Evolutionary conservation across 2,329 filamentous ascomycete genomes (phyloP), one percentile per base, ranked within the genome.

Genomic region (Capronia americana): DNA sequence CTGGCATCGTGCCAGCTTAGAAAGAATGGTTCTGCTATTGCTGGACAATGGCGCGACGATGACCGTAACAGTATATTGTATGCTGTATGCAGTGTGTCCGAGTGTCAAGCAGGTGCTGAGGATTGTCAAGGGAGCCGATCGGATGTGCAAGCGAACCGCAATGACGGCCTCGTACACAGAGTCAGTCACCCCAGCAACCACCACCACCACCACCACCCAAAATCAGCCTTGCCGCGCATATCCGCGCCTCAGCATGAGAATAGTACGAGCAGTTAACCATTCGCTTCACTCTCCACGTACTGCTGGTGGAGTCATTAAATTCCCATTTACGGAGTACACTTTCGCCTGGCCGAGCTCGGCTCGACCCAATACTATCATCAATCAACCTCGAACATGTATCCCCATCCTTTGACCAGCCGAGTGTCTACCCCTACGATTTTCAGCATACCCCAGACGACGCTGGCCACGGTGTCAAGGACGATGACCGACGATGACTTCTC

Each of bases 401-500:
- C 79, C 79, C 78, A 80, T 1, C 74, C 74, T 46, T 72, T 66
- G 1, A 79, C 68, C 8, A 60, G 51, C 20, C 56, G 17, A 4
- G 61, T 63, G 14, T 64, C 69, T 51, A 71, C 73, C 4, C 73
- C 73, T 59, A 74, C 72, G 12, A 76, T 71, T 38, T 72, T 73
- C 63, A 81, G 69, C 76, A 80, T 78, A 63, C 79, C 78, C 77
- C 77, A 80, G 2, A 82, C 69, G 3, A 81, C 78, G 1, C 79
- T 81, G 0, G 77, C 75, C 10, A 82, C 79, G 0, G 78, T 79
- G 72, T 83, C 81, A 23, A 81, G 74, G 4, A 82, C 77, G 2
- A 74, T 71, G 3, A 81, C 56, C 0, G 72, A 73, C 62, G 56
- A 38, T 30, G 44, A 46, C 46, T 72, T 59, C 68, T 83, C 81